Evolutionary conservation across 2,329 filamentous ascomycete species (phyloP).

Genomic region (Pseudogymnoascus sp.): DNA sequence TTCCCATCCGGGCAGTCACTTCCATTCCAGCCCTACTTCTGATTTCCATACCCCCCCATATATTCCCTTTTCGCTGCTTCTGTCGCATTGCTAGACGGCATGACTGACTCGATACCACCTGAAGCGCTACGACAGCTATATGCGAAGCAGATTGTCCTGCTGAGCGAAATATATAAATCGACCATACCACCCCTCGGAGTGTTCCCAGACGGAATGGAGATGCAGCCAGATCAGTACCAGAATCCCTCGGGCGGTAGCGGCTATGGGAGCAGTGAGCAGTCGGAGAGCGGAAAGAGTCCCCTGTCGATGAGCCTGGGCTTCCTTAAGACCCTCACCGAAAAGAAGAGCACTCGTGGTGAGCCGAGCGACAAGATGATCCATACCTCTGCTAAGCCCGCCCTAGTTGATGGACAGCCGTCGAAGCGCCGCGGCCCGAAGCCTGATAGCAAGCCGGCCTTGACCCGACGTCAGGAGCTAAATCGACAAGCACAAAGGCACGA

Average conservation of each 20-base stretch:
- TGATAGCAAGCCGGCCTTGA: constrained; percentile 89
- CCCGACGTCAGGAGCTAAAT: constrained; percentile 86
- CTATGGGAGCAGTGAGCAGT: constrained; percentile 25
- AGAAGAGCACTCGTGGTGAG: constrained; percentile 68
- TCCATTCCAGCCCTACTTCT: not conserved
- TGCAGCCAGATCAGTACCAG: constrained; percentile 22
- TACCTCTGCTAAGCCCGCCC: not conserved
- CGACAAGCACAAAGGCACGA: constrained; percentile 85
- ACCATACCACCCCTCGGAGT: not conserved
- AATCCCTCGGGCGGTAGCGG: constrained; percentile 21
- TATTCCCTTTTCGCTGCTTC: not conserved
- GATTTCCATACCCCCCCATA: not conserved
- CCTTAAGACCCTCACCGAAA: constrained; percentile 61
- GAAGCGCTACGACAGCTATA: constrained; percentile 2
- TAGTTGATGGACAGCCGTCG: constrained; percentile 67
- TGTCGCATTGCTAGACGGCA: not conserved
- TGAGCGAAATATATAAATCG: constrained; percentile 4
- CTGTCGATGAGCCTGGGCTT: constrained; percentile 46
- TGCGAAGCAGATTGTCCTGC: constrained; percentile 3
- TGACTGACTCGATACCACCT: constrained; percentile 2
- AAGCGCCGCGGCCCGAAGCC: constrained; percentile 93
- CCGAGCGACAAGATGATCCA: not conserved
- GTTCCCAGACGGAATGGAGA: not conserved
- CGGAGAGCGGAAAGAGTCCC: constrained; percentile 26
- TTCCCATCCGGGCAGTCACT: not conserved